Conservation (phyloP, 164 flowering plant species). For the Umbilicus rupestris region DNA sequence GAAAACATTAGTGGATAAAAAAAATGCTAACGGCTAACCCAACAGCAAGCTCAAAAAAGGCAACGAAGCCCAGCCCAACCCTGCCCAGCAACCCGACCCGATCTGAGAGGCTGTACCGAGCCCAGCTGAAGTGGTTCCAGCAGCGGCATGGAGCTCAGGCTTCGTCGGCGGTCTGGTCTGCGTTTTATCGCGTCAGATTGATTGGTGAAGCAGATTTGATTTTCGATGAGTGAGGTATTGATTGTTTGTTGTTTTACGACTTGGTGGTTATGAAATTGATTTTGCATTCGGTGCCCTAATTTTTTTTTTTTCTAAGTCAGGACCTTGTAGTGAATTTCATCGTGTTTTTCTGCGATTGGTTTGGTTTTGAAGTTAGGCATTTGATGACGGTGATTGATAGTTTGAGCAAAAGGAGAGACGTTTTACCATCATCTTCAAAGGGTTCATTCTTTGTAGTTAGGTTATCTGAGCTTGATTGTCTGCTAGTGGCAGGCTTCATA, state of each 20-base stretch:
- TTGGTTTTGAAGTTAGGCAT: neutral
- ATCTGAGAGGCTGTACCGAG: conserved; percentile 52
- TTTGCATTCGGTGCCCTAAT: neutral
- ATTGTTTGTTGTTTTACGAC: neutral
- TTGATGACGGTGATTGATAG: no score
- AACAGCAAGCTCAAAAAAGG: neutral
- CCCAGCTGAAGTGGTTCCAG: conserved; percentile 54
- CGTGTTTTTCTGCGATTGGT: neutral
- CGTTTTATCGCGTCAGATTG: conserved; percentile 23
- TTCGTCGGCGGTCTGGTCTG: conserved; percentile 57
- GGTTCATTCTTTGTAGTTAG: no score
- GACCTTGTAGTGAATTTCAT: no score
- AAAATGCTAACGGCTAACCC: no score
- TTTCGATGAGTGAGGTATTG: neutral
- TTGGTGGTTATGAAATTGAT: neutral
- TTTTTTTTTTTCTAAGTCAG: neutral
- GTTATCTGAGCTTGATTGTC: no score
- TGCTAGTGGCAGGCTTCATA: no score
- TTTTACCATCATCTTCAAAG: no score
- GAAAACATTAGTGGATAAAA: no score
- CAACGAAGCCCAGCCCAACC: neutral
- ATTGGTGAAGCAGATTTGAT: neutral
- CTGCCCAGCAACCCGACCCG: conserved; percentile 3
- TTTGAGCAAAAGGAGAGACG: no score
- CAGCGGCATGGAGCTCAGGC: conserved; percentile 73